Conservation (phyloP, 345 rosid species). For the Gossypium stocksii region DNA sequence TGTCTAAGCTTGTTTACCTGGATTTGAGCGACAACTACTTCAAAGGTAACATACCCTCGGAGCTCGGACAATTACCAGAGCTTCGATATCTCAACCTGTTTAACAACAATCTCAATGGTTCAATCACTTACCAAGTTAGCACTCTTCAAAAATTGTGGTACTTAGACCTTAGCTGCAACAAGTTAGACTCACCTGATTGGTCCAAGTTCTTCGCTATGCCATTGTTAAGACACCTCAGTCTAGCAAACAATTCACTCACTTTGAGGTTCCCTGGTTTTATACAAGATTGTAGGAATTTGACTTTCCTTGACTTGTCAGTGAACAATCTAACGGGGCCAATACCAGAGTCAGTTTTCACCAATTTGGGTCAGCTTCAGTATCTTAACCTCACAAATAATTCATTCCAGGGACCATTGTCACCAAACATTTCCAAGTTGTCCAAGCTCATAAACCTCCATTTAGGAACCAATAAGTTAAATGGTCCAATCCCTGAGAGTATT, state of each 20-base stretch:
- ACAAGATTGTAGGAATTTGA: conserved; percentile 37
- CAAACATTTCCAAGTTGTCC: conserved; percentile 48
- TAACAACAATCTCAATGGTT: conserved; percentile 44
- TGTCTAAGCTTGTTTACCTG: conserved; percentile 36
- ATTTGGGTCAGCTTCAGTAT: conserved; percentile 34
- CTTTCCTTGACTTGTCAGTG: conserved; percentile 43
- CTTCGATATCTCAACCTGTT: conserved; percentile 36
- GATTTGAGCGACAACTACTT: conserved; percentile 42
- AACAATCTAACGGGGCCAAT: conserved; percentile 38
- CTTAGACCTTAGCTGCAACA: conserved; percentile 54
- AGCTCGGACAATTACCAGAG: conserved; percentile 33
- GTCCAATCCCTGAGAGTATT: conserved; percentile 39
- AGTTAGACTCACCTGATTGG: conserved; percentile 49
- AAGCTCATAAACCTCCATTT: conserved; percentile 40
- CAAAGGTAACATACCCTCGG: conserved; percentile 31
- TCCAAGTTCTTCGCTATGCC: conserved; percentile 45
- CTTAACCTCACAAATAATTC: conserved; percentile 40
- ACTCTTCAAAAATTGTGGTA: conserved; percentile 40
- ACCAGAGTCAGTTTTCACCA: conserved; percentile 30
- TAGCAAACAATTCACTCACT: conserved; percentile 26
- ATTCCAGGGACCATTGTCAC: conserved; percentile 39
- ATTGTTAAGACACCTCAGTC: conserved; percentile 39
- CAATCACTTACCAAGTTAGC: conserved; percentile 41
- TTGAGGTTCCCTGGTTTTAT: conserved; percentile 47
- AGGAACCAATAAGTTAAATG: conserved; percentile 29